phyloP scores from a whole-genome alignment of 805 yeast species.

The Yarrowia sp. region DNA sequence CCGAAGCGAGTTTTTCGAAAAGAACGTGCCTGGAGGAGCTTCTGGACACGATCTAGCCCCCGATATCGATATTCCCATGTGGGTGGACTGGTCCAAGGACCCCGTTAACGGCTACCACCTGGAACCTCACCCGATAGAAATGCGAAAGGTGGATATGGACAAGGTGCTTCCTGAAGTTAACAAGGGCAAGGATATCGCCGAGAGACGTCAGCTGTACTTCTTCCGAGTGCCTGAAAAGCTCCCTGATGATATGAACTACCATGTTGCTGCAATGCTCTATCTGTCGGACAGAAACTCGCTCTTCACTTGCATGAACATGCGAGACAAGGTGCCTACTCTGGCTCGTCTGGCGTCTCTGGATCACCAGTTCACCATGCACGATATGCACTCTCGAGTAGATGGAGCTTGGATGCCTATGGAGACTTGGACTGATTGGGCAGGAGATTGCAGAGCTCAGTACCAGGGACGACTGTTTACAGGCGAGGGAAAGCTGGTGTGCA shows the following conservation, averaged over 20 bases:
- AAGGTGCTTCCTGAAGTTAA: conserved; percentile 17
- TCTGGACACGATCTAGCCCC: conserved; percentile 34
- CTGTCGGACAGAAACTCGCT: conserved; percentile 40
- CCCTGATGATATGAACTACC: conserved; percentile 32
- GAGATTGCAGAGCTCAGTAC: conserved; percentile 37
- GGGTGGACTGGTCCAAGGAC: conserved; percentile 31
- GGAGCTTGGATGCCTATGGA: conserved; percentile 36
- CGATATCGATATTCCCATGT: conserved; percentile 34
- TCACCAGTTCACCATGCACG: conserved; percentile 37
- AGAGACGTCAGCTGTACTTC: conserved; percentile 36
- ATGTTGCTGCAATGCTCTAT: conserved; percentile 38
- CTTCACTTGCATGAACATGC: conserved; percentile 37
- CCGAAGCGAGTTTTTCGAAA: conserved; percentile 16
- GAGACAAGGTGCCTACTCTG: conserved; percentile 29
- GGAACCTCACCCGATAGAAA: conserved; percentile 37
- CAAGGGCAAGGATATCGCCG: conserved; percentile 28
- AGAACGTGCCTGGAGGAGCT: conserved; percentile 28
- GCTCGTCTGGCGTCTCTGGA: conserved; percentile 37
- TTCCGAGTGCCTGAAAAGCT: conserved; percentile 33
- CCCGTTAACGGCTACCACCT: conserved; percentile 4
- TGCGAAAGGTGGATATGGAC: conserved; percentile 35
- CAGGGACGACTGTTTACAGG: conserved; percentile 37
- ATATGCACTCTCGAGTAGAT: conserved; percentile 32
- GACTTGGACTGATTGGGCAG: conserved; percentile 36
- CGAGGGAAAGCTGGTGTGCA: conserved; percentile 33